Percentiles rank a stretch among this genome's conserved stretches.
These are phyloP conservation scores for Phytophthora pistaciae DNA, from an alignment of 352 stramenopile species.

Conservation along the genomic window DNA sequence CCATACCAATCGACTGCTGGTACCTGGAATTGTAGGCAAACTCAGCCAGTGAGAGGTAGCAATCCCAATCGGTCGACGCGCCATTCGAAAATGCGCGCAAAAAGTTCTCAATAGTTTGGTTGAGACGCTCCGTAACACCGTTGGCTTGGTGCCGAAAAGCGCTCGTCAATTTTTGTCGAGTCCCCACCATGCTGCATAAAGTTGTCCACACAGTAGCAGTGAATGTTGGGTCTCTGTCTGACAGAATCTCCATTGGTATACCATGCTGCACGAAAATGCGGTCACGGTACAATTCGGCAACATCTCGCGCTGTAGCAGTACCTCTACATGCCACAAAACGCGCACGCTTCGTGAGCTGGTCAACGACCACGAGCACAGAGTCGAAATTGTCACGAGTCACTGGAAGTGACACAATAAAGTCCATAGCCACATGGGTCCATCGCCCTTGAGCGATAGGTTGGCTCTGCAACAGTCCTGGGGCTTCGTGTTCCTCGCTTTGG, in stretches of 20 bases:
- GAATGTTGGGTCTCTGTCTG: slow-evolving; percentile 19
- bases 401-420: slow-evolving; percentile 16
- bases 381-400: background rate
- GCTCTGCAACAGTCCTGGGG: background rate
- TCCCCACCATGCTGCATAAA: slow-evolving; percentile 9
- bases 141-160: slow-evolving; percentile 22
- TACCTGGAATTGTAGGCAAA: slow-evolving; percentile 21
- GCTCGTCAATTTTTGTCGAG: slow-evolving; percentile 17
- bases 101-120: slow-evolving; percentile 34
- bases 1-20: slow-evolving; percentile 22
- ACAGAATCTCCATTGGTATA: slow-evolving; percentile 18
- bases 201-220: slow-evolving; percentile 25
- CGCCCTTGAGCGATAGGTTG: slow-evolving; percentile 10
- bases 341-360: slow-evolving; percentile 11
- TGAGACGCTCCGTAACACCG: slow-evolving; percentile 19
- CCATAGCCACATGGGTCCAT: slow-evolving; percentile 16
- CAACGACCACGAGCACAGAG: slow-evolving; percentile 13
- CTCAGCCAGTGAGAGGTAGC: slow-evolving; percentile 6
- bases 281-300: slow-evolving; percentile 6
- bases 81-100: slow-evolving; percentile 9
- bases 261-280: slow-evolving; percentile 14
- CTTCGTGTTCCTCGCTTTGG: too few species aligned
- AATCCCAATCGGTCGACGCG: slow-evolving; percentile 19
- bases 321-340: slow-evolving; percentile 13
- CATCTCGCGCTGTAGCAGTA: background rate